These are phyloP conservation scores for Porphyrellus cyaneotinctus DNA, from an alignment of 768 basidiomycete species.

Conservation along the genomic window DNA sequence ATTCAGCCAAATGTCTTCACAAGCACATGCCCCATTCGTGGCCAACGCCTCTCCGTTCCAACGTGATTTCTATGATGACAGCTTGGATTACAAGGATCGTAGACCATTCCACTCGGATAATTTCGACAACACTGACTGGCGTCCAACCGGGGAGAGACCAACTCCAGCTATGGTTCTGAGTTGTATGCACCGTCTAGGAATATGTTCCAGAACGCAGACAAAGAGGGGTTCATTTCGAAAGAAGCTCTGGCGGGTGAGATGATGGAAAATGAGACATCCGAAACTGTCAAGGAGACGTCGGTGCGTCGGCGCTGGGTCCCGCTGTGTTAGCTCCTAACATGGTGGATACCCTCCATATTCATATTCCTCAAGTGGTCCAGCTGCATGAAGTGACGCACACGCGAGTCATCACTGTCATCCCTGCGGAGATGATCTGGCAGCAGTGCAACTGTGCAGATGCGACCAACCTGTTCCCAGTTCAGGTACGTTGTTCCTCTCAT, in stretches of 20 bases:
- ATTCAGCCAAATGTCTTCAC: conserved; percentile 50
- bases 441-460: conserved; percentile 79
- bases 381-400: conserved; percentile 83
- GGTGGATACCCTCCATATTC: conserved; percentile 85
- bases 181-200: conserved; percentile 92
- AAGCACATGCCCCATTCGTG: conserved; percentile 79
- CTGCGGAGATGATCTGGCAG: conserved; percentile 66
- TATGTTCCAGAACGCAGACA: conserved; percentile 88
- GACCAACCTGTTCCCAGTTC: conserved; percentile 87
- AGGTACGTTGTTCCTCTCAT: conserved; percentile 44
- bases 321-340: conserved; percentile 86
- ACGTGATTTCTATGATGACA: conserved; percentile 71
- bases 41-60: conserved; percentile 79
- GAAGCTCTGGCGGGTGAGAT: conserved; percentile 83
- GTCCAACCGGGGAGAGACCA: conserved; percentile 70
- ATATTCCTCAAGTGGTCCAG: conserved; percentile 66
- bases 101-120: conserved; percentile 74
- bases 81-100: conserved; percentile 73
- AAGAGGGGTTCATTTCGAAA: conserved; percentile 69
- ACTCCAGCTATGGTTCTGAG: conserved; percentile 84
- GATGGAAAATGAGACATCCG: conserved; percentile 82
- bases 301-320: conserved; percentile 85
- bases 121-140: conserved; percentile 74
- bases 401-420: conserved; percentile 67
- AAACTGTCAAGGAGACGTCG: conserved; percentile 78